Conservation (phyloP, 495 filamentous ascomycete species). For the Lasiosphaeria miniovina region DNA sequence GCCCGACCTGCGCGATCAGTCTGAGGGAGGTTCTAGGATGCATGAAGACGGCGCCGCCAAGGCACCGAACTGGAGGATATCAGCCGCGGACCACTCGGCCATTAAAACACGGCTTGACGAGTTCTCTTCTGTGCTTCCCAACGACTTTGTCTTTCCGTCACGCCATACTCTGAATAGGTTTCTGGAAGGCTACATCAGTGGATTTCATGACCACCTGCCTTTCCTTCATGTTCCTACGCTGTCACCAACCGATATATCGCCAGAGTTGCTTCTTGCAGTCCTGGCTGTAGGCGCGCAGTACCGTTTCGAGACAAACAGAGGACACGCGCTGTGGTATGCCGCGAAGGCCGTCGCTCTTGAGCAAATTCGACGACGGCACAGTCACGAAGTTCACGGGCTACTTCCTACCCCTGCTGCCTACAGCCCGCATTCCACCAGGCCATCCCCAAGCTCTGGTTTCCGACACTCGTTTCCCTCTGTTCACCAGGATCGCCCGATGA, state of each 20-base stretch:
- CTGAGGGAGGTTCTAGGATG: constrained; percentile 40
- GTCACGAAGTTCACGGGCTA: constrained; percentile 48
- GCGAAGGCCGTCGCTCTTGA: constrained; percentile 52
- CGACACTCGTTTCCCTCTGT: constrained; percentile 51
- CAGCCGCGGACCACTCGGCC: constrained; percentile 57
- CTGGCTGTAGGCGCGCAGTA: constrained; percentile 65
- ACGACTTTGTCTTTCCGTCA: constrained; percentile 61
- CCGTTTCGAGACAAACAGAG: constrained; percentile 64
- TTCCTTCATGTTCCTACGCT: constrained; percentile 66
- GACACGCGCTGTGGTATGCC: constrained; percentile 69
- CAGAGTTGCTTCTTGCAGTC: constrained; percentile 63
- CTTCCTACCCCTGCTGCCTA: constrained; percentile 49
- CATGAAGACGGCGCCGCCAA: constrained; percentile 40
- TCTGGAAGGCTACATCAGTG: constrained; percentile 63
- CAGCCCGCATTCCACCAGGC: constrained; percentile 49
- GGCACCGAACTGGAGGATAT: constrained; percentile 61
- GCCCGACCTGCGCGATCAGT: constrained; percentile 59
- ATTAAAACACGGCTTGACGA: constrained; percentile 64
- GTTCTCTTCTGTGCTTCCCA: constrained; percentile 64
- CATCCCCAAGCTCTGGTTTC: constrained; percentile 49
- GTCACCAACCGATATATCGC: constrained; percentile 48
- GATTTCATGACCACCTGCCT: constrained; percentile 67
- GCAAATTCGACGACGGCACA: constrained; percentile 52
- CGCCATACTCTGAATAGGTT: constrained; percentile 64
- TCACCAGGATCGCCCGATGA: constrained; percentile 49